Conservation (phyloP, 2,329 filamentous ascomycete genomes). For the Ophiognomonia clavigignenti-juglandacearum region DNA sequence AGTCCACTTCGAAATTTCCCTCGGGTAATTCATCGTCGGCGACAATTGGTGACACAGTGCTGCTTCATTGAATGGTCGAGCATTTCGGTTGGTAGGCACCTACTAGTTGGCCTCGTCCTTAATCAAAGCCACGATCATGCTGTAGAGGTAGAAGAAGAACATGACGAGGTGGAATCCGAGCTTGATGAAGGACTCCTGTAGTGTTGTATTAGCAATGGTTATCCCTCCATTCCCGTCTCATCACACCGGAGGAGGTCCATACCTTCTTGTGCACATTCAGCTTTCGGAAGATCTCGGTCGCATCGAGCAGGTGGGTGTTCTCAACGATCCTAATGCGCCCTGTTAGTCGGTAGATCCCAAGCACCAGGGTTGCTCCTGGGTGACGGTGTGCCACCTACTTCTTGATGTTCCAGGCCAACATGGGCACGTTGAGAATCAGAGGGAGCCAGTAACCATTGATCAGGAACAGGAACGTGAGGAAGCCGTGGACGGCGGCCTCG, state of each 20-base stretch:
- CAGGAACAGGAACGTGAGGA: slow-evolving; percentile 91
- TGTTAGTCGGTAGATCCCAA: neutral
- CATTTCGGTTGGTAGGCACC: no score
- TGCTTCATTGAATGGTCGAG: no score
- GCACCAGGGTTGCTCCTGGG: neutral
- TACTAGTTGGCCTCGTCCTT: slow-evolving; percentile 85
- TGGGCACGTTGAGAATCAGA: slow-evolving; percentile 83
- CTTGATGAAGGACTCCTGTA: slow-evolving; percentile 95
- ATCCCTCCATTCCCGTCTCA: neutral
- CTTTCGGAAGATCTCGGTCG: slow-evolving; percentile 99
- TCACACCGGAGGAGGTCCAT: slow-evolving; percentile 8
- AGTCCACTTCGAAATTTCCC: no score
- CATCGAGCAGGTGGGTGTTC: slow-evolving; percentile 94
- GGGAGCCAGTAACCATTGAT: slow-evolving; percentile 99
- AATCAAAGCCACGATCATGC: slow-evolving; percentile 96
- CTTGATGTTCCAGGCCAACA: slow-evolving; percentile 92
- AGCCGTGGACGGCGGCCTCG: slow-evolving; percentile 94
- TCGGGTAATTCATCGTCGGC: no score
- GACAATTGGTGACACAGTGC: no score
- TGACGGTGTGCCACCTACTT: slow-evolving; percentile 62
- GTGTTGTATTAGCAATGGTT: slow-evolving; percentile 15
- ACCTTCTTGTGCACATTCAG: slow-evolving; percentile 99
- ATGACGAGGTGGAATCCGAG: slow-evolving; percentile 97
- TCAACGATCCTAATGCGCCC: slow-evolving; percentile 71
- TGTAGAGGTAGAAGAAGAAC: slow-evolving; percentile 99